A percentile compares a stretch with the other conserved stretches of the same genome.
phyloP scores from a whole-genome alignment of 192 early-diverging fungal genomes.

The Backusella psychrophila region DNA sequence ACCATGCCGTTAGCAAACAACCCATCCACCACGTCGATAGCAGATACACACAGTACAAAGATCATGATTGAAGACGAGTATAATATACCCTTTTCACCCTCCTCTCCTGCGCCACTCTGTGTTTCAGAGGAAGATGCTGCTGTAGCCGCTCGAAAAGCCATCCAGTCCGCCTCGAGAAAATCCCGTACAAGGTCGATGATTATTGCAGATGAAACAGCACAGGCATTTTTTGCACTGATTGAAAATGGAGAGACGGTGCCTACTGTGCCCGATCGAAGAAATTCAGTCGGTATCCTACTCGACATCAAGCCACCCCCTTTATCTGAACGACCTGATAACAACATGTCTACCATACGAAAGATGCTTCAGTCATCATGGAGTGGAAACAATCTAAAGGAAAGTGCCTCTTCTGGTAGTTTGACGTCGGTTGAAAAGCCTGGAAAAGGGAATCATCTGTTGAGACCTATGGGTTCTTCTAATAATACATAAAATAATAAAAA shows the following conservation, averaged over 20 bases:
- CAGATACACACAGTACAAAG: neutral
- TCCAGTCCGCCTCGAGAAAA: conserved; percentile 18
- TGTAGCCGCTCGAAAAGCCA: neutral
- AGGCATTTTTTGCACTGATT: conserved; percentile 1
- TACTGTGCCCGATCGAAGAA: neutral
- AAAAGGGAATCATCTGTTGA: neutral
- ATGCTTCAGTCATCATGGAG: conserved; percentile 30
- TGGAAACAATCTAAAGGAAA: conserved; percentile 13
- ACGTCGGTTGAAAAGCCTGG: neutral
- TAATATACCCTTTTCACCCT: conserved; percentile 7
- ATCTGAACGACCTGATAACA: neutral
- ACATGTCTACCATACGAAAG: conserved; percentile 18
- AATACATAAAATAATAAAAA: neutral
- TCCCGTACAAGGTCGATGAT: conserved; percentile 13
- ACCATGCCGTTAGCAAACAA: neutral
- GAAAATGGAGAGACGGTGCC: neutral
- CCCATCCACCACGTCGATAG: neutral
- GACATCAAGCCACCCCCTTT: neutral
- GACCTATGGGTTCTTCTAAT: neutral
- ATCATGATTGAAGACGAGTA: neutral
- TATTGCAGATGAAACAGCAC: conserved; percentile 1
- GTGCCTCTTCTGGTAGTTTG: conserved; percentile 9
- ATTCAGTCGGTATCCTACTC: neutral
- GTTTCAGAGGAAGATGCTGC: neutral
- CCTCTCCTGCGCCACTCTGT: neutral